Conservation (phyloP, 306 rosid genomes). For the Alnus rubra region DNA sequence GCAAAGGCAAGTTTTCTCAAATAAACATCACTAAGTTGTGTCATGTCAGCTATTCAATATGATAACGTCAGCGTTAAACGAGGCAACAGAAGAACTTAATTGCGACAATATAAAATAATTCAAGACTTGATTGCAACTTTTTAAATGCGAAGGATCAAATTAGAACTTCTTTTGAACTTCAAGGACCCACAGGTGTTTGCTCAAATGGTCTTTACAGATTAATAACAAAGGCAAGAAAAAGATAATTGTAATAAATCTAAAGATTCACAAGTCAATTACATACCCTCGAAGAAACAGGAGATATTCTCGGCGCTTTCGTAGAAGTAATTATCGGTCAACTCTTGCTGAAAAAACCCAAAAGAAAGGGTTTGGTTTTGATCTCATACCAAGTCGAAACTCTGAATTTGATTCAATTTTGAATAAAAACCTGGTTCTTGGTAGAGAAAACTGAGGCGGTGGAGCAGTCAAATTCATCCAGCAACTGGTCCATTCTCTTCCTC, state of each 20-base stretch:
- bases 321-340: slow-evolving; percentile 68
- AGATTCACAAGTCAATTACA: slow-evolving; percentile 8
- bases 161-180: neutral
- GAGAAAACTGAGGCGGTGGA: slow-evolving; percentile 88
- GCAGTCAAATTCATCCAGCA: slow-evolving; percentile 70
- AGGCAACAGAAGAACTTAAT: no score
- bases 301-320: slow-evolving; percentile 69
- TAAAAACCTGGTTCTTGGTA: slow-evolving; percentile 75
- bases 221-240: neutral
- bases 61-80: no score
- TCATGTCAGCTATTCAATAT: no score
- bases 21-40: no score
- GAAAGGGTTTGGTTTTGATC: neutral
- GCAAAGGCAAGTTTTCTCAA: no score
- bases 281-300: slow-evolving; percentile 92
- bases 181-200: neutral
- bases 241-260: neutral
- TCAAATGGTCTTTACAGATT: neutral
- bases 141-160: no score
- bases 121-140: no score
- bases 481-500: slow-evolving; percentile 72
- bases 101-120: no score
- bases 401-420: neutral
- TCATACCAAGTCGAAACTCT: neutral
- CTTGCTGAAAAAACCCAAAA: slow-evolving; percentile 39